These are phyloP conservation scores for Pleodorina starrii DNA, from an alignment of 139 green algal genomes.

Conservation along the genomic window DNA sequence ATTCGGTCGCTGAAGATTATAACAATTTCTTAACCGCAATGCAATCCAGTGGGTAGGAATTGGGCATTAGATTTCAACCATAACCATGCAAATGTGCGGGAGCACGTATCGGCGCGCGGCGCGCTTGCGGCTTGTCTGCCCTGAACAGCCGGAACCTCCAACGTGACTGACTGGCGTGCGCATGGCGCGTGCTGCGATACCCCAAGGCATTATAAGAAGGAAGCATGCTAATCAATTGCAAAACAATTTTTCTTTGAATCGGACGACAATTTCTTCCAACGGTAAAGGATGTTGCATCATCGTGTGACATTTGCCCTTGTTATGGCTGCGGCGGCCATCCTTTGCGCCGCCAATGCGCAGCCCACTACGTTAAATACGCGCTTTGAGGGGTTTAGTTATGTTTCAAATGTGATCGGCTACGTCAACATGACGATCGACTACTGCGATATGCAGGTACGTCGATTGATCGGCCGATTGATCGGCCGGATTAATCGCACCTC, in stretches of 20 bases:
- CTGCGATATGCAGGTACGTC: slow-evolving; percentile 25
- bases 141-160: too few relatives aligned
- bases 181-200: too few relatives aligned
- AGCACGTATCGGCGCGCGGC: too few relatives aligned
- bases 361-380: background rate
- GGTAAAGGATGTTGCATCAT: background rate
- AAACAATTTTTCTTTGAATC: background rate
- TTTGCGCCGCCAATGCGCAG: background rate
- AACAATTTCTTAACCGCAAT: background rate
- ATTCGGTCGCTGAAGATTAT: background rate
- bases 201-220: too few relatives aligned
- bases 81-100: too few relatives aligned
- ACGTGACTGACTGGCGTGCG: too few relatives aligned
- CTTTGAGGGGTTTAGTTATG: slow-evolving; percentile 27
- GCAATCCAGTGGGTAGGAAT: background rate
- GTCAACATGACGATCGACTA: slow-evolving; percentile 39
- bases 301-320: background rate
- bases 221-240: background rate
- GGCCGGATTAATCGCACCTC: too few relatives aligned
- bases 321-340: background rate
- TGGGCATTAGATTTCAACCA: too few relatives aligned
- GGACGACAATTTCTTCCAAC: background rate
- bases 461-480: too few relatives aligned
- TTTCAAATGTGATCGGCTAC: slow-evolving; percentile 12
- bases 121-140: too few relatives aligned